phyloP scores from a whole-genome alignment of 2,329 filamentous ascomycete genomes.

The Talaromyces sp. region DNA sequence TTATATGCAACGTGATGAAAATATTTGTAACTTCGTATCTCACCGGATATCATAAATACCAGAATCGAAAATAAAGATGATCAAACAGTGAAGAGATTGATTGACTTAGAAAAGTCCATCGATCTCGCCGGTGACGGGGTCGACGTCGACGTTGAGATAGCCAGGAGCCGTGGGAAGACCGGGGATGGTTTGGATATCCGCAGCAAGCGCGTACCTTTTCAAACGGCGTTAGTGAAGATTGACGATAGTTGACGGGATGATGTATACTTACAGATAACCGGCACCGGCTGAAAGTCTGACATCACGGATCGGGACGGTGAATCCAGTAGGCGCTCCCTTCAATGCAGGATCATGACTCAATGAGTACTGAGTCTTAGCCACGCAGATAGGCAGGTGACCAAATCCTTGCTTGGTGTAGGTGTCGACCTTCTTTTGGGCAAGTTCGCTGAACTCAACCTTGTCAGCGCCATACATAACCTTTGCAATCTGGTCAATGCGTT shows the following conservation, averaged over 20 bases:
- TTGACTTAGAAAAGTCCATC: conserved; percentile 84
- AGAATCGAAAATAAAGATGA: background rate
- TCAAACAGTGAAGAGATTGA: background rate
- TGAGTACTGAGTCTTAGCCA: conserved; percentile 98
- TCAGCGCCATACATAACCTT: conserved; percentile 91
- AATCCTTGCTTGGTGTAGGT: conserved; percentile 90
- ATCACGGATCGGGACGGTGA: conserved; percentile 90
- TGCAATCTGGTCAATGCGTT: conserved; percentile 86
- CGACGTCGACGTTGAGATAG: conserved; percentile 86
- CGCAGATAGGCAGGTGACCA: conserved; percentile 86
- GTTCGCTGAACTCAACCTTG: conserved; percentile 85
- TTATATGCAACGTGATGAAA: conserved; percentile 12
- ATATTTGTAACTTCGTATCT: conserved; percentile 3
- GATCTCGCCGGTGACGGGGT: conserved; percentile 77
- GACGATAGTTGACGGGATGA: background rate
- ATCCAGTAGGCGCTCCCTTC: conserved; percentile 92
- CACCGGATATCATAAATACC: background rate
- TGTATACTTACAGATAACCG: conserved; percentile 72
- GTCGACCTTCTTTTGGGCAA: conserved; percentile 94
- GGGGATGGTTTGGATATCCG: conserved; percentile 97
- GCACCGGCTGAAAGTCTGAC: conserved; percentile 91
- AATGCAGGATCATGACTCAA: conserved; percentile 86
- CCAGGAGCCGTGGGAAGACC: conserved; percentile 91
- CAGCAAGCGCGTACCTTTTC: conserved; percentile 85
- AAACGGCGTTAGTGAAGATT: conserved; percentile 33